phyloP scores from a whole-genome alignment of 2,329 filamentous ascomycete species.

The Hypoxylon sp. region DNA sequence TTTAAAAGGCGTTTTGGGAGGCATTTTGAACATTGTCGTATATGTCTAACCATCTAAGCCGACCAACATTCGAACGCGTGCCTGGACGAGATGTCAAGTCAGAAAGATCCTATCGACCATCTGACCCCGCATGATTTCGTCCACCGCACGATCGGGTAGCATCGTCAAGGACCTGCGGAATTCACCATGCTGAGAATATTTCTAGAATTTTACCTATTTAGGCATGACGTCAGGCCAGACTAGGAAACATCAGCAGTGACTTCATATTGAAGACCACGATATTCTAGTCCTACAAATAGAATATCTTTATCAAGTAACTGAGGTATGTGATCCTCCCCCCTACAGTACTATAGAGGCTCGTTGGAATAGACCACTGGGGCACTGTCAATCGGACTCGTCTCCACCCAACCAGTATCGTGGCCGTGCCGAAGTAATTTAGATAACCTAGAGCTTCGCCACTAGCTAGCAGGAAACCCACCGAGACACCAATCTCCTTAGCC shows the following conservation, averaged over 20 bases:
- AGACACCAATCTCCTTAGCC: constrained; percentile 5
- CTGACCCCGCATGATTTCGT: background rate
- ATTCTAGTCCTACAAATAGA: background rate
- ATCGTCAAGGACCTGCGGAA: no score
- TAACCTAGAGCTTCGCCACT: constrained; percentile 21
- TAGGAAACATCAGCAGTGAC: background rate
- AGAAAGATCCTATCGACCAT: background rate
- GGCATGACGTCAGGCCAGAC: constrained; percentile 22
- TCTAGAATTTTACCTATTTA: constrained; percentile 36
- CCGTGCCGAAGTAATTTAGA: constrained; percentile 12
- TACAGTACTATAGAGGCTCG: background rate
- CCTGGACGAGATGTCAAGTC: background rate
- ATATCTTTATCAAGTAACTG: no score
- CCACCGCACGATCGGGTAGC: no score
- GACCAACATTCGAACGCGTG: background rate
- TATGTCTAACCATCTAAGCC: background rate
- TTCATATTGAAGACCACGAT: background rate
- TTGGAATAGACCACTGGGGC: background rate
- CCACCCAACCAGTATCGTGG: constrained; percentile 27
- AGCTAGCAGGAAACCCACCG: constrained; percentile 1
- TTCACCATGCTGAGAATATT: constrained; percentile 6
- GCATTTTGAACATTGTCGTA: background rate
- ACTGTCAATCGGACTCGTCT: constrained; percentile 13
- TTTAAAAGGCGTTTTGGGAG: constrained; percentile 5
- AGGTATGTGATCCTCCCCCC: background rate